Percentiles rank a stretch among this genome's conserved stretches.
phyloP scores from a whole-genome alignment of 306 rosid species.

The Spatholobus suberectus region DNA sequence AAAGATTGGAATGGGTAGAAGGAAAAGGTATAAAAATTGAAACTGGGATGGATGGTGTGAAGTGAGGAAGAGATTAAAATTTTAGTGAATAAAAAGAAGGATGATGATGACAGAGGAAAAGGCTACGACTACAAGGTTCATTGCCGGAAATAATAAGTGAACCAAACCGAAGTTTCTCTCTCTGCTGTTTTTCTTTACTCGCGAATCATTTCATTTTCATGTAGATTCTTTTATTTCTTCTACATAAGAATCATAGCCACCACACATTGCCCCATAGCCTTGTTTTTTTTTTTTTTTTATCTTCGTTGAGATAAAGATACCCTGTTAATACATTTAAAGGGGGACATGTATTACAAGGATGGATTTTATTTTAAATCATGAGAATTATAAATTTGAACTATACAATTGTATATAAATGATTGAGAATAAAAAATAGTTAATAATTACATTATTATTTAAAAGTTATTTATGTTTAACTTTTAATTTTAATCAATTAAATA shows the following conservation, averaged over 20 bases:
- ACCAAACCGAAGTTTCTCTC: slow-evolving; percentile 23
- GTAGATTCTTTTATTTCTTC: not conserved
- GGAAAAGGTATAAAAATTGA: slow-evolving; percentile 23
- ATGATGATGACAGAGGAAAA: slow-evolving; percentile 44
- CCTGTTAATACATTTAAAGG: not conserved
- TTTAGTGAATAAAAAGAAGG: slow-evolving; percentile 18
- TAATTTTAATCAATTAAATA: no score
- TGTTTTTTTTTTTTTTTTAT: not conserved
- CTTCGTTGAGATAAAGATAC: not conserved
- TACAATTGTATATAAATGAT: no score
- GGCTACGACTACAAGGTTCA: slow-evolving; percentile 49
- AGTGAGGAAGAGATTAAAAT: slow-evolving; percentile 31
- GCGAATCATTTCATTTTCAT: slow-evolving; percentile 40
- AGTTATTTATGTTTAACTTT: no score
- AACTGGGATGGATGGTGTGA: slow-evolving; percentile 20
- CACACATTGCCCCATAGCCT: slow-evolving; percentile 19
- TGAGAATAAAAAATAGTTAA: no score
- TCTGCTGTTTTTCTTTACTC: slow-evolving; percentile 33
- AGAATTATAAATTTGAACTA: no score
- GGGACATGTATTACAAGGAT: not conserved
- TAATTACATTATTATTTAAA: no score
- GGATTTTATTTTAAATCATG: not conserved
- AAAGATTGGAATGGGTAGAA: slow-evolving; percentile 37
- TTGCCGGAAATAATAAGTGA: slow-evolving; percentile 37
- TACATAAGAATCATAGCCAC: slow-evolving; percentile 8